Evolutionary conservation across 176 grass and related monocot species (phyloP), one percentile per base, ranked within the genome.

Genomic region (Zea luxurians): DNA sequence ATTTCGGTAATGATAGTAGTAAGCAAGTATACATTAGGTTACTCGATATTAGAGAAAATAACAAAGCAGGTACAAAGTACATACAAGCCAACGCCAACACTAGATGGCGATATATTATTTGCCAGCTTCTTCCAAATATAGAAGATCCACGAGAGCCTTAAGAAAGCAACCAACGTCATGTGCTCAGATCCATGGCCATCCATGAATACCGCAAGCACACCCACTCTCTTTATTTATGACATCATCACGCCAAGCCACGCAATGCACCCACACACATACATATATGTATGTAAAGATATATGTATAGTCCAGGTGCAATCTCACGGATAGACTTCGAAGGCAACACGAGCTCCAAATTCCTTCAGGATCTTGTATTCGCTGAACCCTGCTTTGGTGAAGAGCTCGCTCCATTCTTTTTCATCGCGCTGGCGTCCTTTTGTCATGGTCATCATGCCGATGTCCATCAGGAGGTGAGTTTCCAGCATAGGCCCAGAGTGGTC

Each of bases 341-440:
- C 71, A 13, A 3, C 61, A 45, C 71, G 48, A 46, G 61, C 61
- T 54, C 80, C 60, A 2, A 82, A 13, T 53, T 42, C 54, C 61
- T 75, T 83, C 5, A 83, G 6, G 2, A 67, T 52, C 38, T 70
- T 87, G 7, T 83, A 87, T 41, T 59, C 71, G 5, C 46, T 80
- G 36, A 83, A 90, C 13, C 84, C 88, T 48, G 78, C 83, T 62
- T 83, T 62, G 16, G 13, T 48, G 47, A 86, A 86, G 42, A 90
- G 35, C 2, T 78, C 53, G 20, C 52, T 8, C 66, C 74, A 88
- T 52, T 88, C 86, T 2, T 58, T 63, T 69, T 90, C 83, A 12
- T 76, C 58, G 15, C 84, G 69, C 10, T 86, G 74, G 13, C 82
- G 78, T 15, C 84, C 88, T 42, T 60, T 61, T 10, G 66, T 48